Evolutionary conservation across 2,329 filamentous ascomycete genomes (phyloP).

Genomic region (Coniochaeta ligniaria): DNA sequence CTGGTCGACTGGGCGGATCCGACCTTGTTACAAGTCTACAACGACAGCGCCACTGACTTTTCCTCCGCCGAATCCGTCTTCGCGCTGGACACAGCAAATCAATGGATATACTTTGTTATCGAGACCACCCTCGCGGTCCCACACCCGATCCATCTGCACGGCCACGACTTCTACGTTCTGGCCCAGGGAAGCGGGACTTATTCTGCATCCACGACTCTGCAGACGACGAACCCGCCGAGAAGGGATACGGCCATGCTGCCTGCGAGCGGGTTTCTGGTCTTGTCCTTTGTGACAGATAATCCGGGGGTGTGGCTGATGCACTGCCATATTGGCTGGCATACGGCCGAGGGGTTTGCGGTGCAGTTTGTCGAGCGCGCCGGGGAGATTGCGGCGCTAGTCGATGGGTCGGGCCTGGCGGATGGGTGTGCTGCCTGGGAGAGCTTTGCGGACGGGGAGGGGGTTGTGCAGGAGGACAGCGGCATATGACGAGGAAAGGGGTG

Average conservation of each 20-base stretch:
- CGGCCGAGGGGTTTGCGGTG: slow-evolving; percentile 11
- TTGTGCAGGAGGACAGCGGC: no score
- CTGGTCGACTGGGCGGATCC: slow-evolving; percentile 38
- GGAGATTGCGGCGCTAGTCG: no score
- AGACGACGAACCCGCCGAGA: slow-evolving; percentile 22
- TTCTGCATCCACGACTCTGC: no score
- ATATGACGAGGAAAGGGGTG: no score
- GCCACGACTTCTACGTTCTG: slow-evolving; percentile 18
- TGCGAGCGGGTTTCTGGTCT: slow-evolving; percentile 24
- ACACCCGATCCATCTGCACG: slow-evolving; percentile 6
- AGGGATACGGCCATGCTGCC: slow-evolving; percentile 29
- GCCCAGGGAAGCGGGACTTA: slow-evolving; percentile 9
- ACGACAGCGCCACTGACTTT: no score
- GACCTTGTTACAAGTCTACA: slow-evolving; percentile 20
- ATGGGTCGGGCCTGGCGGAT: no score
- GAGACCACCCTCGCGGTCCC: not conserved
- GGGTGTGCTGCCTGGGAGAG: no score
- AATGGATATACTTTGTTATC: no score
- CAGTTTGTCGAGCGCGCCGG: slow-evolving; percentile 9
- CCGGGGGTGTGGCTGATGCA: slow-evolving; percentile 35
- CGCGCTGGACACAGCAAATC: no score
- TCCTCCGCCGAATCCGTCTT: no score
- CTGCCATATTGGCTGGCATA: slow-evolving; percentile 37
- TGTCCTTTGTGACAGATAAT: slow-evolving; percentile 31
- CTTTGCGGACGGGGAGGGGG: no score